Evolutionary conservation across 805 yeast species (phyloP).

Genomic region (Monosporozyma aerobia): DNA sequence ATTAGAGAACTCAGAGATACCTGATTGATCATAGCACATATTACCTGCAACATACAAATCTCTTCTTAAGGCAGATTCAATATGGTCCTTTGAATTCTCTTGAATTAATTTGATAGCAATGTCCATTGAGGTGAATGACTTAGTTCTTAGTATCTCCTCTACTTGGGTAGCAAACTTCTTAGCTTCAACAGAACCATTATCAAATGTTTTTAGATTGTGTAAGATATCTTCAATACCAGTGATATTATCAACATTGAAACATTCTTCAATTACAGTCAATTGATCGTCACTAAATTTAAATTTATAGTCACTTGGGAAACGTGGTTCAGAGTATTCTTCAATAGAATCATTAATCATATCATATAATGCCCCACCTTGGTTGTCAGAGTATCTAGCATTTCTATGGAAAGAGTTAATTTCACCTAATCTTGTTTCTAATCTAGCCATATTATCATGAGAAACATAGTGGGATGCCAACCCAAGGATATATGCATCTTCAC

Average conservation of each 20-base stretch:
- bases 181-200: conserved; percentile 41
- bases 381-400: not conserved
- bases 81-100: conserved; percentile 46
- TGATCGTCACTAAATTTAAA: conserved; percentile 50
- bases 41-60: conserved; percentile 74
- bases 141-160: conserved; percentile 44
- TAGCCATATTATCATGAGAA: conserved; percentile 52
- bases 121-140: conserved; percentile 73
- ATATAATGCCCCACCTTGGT: conserved; percentile 11
- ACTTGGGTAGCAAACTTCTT: conserved; percentile 59
- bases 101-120: conserved; percentile 62
- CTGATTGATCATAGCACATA: conserved; percentile 41
- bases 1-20: conserved; percentile 49
- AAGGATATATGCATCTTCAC: conserved; percentile 69
- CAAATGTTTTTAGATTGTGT: conserved; percentile 40
- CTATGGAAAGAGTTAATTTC: conserved; percentile 36
- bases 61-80: conserved; percentile 56
- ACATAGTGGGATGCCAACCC: conserved; percentile 92
- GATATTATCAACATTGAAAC: conserved; percentile 44
- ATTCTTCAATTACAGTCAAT: conserved; percentile 54
- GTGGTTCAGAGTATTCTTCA: conserved; percentile 62
- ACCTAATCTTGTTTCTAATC: conserved; percentile 55
- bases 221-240: conserved; percentile 44
- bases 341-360: conserved; percentile 57
- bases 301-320: conserved; percentile 52